These are phyloP conservation scores for Sisymbrium irio DNA, from an alignment of 345 rosid genomes.

Conservation along the genomic window DNA sequence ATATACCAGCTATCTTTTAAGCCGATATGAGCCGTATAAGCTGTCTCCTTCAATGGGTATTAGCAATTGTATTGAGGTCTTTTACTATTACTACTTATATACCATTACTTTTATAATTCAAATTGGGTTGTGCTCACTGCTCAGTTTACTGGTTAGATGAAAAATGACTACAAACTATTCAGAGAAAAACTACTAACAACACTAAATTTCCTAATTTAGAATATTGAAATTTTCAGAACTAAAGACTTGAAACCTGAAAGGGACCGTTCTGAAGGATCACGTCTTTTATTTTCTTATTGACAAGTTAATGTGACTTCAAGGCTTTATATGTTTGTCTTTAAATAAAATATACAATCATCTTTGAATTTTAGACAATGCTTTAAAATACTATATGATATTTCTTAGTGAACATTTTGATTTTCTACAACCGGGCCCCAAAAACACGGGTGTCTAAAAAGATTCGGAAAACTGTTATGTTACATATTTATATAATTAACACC, in stretches of 20 bases:
- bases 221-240: neutral
- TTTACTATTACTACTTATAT: neutral
- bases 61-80: neutral
- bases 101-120: neutral
- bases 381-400: neutral
- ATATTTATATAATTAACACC: no score
- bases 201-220: neutral
- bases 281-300: constrained; percentile 7
- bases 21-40: constrained; percentile 32
- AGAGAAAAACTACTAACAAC: neutral
- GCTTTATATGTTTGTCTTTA: constrained; percentile 13
- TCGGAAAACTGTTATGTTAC: neutral
- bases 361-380: constrained; percentile 13
- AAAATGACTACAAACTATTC: neutral
- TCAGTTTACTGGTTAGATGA: neutral
- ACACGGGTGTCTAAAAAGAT: neutral
- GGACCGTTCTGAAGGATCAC: constrained; percentile 15
- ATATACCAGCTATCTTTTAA: neutral
- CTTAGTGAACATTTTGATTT: constrained; percentile 3
- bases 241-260: constrained; percentile 19
- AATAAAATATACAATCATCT: constrained; percentile 6
- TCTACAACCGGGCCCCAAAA: neutral
- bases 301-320: constrained; percentile 7
- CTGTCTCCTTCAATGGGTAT: constrained; percentile 20
- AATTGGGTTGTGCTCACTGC: neutral